Evolutionary conservation across 805 yeast genomes (phyloP).

Genomic region (Saturnispora kantuleensis): DNA sequence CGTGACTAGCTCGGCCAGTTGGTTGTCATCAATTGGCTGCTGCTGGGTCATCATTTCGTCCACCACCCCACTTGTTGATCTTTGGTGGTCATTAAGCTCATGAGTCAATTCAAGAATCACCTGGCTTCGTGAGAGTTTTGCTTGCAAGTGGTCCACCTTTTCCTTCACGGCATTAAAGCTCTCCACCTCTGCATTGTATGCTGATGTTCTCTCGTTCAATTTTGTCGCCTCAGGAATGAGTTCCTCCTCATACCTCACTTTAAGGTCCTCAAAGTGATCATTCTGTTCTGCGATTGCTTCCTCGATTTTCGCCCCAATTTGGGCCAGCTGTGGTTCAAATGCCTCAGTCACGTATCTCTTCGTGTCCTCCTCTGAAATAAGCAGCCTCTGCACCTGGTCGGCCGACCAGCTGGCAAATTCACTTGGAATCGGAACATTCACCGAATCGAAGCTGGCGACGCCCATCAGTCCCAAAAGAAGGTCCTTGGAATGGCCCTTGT

Average conservation of each 20-base stretch:
- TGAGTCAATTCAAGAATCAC: not conserved
- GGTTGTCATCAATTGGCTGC: slow-evolving; percentile 16
- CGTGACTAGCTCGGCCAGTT: slow-evolving; percentile 29
- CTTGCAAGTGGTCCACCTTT: not conserved
- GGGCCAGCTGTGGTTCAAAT: slow-evolving; percentile 11
- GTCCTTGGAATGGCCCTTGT: not conserved
- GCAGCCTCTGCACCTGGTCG: slow-evolving; percentile 1
- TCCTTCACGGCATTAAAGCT: not conserved
- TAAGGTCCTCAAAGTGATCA: slow-evolving; percentile 25
- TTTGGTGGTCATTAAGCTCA: slow-evolving; percentile 6
- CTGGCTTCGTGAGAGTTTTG: not conserved
- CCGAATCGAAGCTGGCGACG: not conserved
- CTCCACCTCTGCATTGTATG: not conserved
- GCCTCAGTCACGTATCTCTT: slow-evolving; percentile 15
- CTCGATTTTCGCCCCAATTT: slow-evolving; percentile 14
- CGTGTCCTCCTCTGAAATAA: slow-evolving; percentile 9
- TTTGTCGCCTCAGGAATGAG: slow-evolving; percentile 3
- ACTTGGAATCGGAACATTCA: slow-evolving; percentile 4
- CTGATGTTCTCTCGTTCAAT: slow-evolving; percentile 3
- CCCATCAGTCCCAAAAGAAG: not conserved
- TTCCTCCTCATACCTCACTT: slow-evolving; percentile 12
- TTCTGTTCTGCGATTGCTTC: slow-evolving; percentile 31
- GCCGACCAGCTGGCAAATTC: slow-evolving; percentile 1
- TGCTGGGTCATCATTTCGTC: not conserved
- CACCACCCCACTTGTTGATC: slow-evolving; percentile 3